These are phyloP conservation scores for Trypanosoma platydactyli DNA, from an alignment of 208 protist species.

Conservation along the genomic window DNA sequence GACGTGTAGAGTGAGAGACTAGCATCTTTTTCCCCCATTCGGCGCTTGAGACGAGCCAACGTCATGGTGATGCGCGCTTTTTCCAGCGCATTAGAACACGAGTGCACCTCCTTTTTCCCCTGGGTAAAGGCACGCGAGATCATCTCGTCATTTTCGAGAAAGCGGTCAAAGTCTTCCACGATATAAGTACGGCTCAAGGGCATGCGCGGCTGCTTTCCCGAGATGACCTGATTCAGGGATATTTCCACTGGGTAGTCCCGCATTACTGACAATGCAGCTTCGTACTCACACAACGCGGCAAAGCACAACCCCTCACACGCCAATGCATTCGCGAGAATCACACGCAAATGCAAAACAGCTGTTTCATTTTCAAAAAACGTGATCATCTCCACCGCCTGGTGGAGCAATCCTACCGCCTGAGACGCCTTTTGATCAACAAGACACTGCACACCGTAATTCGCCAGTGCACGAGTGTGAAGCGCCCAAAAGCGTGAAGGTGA, in stretches of 20 bases:
- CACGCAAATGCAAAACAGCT: constrained; percentile 51
- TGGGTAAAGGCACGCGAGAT: constrained; percentile 55
- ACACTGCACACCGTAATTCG: constrained; percentile 76
- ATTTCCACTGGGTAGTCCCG: constrained; percentile 43
- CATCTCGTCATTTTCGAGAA: constrained; percentile 37
- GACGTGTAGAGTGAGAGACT: constrained; percentile 59
- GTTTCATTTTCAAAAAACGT: constrained; percentile 28
- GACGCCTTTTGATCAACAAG: constrained; percentile 54
- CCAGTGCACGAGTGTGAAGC: constrained; percentile 57
- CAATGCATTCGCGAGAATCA: constrained; percentile 76
- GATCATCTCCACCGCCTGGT: constrained; percentile 43
- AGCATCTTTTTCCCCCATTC: constrained; percentile 43
- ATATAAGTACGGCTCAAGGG: constrained; percentile 46
- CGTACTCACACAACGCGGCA: constrained; percentile 60
- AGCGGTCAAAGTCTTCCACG: constrained; percentile 55
- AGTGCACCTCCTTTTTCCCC: constrained; percentile 42
- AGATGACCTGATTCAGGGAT: constrained; percentile 45
- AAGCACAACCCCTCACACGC: constrained; percentile 60
- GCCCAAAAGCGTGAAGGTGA: constrained; percentile 22
- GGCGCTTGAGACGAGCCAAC: constrained; percentile 62
- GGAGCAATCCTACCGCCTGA: constrained; percentile 42
- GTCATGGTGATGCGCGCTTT: constrained; percentile 40
- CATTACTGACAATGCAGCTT: constrained; percentile 34
- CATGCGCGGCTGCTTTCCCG: constrained; percentile 34
- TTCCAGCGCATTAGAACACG: constrained; percentile 36